Conservation (phyloP, 2,329 filamentous ascomycete species). For the Talaromyces islandicus region DNA sequence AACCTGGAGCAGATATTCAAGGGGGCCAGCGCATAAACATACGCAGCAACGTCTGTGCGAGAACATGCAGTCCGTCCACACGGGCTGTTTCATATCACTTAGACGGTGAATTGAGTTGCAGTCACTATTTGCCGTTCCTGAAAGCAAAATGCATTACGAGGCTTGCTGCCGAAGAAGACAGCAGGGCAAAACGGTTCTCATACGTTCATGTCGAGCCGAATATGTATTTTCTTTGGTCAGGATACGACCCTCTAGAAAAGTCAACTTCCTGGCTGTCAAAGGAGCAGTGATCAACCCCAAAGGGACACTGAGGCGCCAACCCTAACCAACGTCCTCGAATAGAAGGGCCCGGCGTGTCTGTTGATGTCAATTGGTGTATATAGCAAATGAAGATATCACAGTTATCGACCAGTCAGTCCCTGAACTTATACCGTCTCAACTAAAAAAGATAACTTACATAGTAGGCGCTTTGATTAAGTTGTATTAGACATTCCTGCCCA, state of each 20-base stretch:
- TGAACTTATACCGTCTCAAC: not conserved
- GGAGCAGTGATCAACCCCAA: not conserved
- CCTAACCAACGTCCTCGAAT: not conserved
- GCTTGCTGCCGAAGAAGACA: not conserved
- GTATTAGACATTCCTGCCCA: not conserved
- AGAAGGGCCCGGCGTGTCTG: not conserved
- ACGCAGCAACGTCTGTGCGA: not conserved
- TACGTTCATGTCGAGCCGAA: not conserved
- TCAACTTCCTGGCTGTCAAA: not conserved
- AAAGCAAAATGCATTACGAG: not conserved
- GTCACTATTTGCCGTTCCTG: not conserved
- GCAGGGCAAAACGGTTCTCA: not conserved
- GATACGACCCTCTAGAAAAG: not conserved
- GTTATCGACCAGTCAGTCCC: not conserved
- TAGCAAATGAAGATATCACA: not conserved
- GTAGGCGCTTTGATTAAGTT: not conserved
- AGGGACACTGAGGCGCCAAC: not conserved
- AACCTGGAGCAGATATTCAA: constrained; percentile 86
- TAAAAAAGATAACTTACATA: not conserved
- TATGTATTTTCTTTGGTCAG: not conserved
- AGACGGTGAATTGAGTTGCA: not conserved
- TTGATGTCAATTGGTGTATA: not conserved
- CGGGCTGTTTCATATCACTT: not conserved
- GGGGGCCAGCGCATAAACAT: constrained; percentile 31
- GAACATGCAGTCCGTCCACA: not conserved